These are phyloP conservation scores for Aspergillus asperescens DNA, from an alignment of 495 filamentous ascomycete species.

Conservation along the genomic window DNA sequence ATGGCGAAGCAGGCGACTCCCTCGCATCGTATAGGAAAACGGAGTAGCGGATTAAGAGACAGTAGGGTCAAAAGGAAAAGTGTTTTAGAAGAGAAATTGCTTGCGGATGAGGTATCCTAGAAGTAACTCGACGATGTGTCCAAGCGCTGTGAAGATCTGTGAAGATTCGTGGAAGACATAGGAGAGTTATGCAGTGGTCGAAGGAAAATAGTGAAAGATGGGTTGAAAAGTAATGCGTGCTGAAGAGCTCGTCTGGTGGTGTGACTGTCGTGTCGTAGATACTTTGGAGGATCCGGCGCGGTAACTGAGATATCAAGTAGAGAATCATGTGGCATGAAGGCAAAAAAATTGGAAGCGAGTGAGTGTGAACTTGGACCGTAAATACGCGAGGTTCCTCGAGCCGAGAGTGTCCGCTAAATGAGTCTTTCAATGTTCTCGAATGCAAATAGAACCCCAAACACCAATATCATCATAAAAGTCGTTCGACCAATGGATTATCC, in stretches of 20 bases:
- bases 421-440: constrained; percentile 9
- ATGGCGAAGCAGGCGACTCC: constrained; percentile 28
- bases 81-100: constrained; percentile 27
- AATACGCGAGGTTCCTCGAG: constrained; percentile 1
- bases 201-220: constrained; percentile 7
- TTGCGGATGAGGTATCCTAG: constrained; percentile 26
- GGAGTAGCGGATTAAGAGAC: constrained; percentile 36
- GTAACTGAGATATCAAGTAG: background rate
- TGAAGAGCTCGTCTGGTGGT: background rate
- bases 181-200: constrained; percentile 23
- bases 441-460: constrained; percentile 10
- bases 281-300: background rate
- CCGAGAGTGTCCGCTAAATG: constrained; percentile 2
- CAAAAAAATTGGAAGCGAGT: constrained; percentile 19
- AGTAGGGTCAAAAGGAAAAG: constrained; percentile 23
- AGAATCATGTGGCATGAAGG: constrained; percentile 3
- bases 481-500: constrained; percentile 9
- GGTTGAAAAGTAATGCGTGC: background rate
- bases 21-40: constrained; percentile 32
- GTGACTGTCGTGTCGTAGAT: background rate
- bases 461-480: constrained; percentile 15
- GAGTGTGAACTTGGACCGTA: constrained; percentile 12
- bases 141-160: constrained; percentile 12
- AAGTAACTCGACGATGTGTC: constrained; percentile 11
- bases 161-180: constrained; percentile 30